Base-by-base conservation (phyloP, 352 stramenopile genomes). In the Phytophthora idaei region DNA sequence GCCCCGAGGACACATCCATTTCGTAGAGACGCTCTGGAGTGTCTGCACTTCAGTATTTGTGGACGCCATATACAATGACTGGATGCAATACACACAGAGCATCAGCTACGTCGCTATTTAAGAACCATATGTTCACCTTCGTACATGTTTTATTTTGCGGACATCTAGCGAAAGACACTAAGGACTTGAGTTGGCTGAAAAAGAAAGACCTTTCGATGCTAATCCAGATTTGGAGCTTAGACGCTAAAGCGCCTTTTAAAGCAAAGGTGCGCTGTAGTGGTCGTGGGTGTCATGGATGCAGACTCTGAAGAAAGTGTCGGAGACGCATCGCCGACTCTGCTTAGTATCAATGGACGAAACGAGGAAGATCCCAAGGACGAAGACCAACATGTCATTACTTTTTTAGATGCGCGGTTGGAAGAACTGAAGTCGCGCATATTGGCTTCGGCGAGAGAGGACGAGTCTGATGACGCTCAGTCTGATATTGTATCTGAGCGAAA, bases 1-100 rank as follows among this genome's bases (percentile, higher is more conserved):
- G 87, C 66, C 85, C 85, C 3, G 87, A 95, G 56, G 87, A 93
- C 37, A 77, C 82, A 29, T 84, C 76, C 7, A 67, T 78, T 47
- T 56, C 74, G 29, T 85, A 76, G 42, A 55, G 32, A 10, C 41
- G 37, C 31, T 36, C 27, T 58, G 34, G 37, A 34, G 28, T 46
- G 15, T 46, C 21, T 21, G 21, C 21, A 21, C 21, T 1, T 21
- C 21, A 21, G 21, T 21, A 21, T 21, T 21, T 21, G 21, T 21
- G 21, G 21, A 21, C 21, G 21, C 21, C 21, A 21, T 21, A 21
- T 21, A 21, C 21, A 21, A 21, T 21, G 21, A 21, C 5, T 12
- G 8, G 32, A 39, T 39, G 34, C 34, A 50, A 14, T 46, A 15
- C 5, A 31, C 44, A 31, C 44, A 46, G 57, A 32, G 7, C 37